Evolutionary conservation across 164 flowering plant genomes (phyloP).

Genomic region (Vitis amurensis): DNA sequence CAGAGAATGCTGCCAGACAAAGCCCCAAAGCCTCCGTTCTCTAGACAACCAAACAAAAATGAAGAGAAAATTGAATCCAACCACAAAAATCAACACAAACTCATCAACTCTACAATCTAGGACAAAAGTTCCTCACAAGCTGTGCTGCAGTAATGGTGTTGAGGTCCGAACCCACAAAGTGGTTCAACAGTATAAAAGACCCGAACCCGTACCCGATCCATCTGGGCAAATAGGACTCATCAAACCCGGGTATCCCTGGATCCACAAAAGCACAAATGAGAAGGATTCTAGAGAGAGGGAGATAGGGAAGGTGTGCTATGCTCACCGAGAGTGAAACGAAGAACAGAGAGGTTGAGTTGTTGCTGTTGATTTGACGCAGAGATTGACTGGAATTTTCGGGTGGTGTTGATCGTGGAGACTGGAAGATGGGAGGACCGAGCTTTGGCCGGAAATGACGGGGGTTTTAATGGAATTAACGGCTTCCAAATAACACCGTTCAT

Average conservation of each 20-base stretch:
- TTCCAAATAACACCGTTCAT: conserved; percentile 13
- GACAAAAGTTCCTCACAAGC: conserved; percentile 40
- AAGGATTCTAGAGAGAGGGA: neutral
- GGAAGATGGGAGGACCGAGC: too few species aligned
- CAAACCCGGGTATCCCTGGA: conserved; percentile 85
- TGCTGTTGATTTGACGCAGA: conserved; percentile 30
- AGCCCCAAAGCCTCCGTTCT: conserved; percentile 73
- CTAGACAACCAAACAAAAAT: conserved; percentile 29
- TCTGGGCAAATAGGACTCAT: conserved; percentile 89
- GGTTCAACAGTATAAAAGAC: conserved; percentile 64
- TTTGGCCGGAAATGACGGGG: conserved; percentile 10
- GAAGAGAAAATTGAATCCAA: neutral
- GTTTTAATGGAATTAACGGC: conserved; percentile 13
- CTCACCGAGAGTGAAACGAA: conserved; percentile 86
- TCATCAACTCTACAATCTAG: neutral
- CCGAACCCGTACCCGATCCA: conserved; percentile 81
- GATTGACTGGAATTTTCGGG: conserved; percentile 4
- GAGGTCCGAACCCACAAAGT: conserved; percentile 50
- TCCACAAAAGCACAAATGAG: neutral
- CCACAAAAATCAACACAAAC: neutral
- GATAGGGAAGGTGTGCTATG: neutral
- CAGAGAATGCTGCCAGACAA: conserved; percentile 72
- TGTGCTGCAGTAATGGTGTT: conserved; percentile 51
- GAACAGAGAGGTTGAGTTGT: conserved; percentile 83
- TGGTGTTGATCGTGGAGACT: too few species aligned